Percentiles rank a stretch among this genome's conserved stretches.
Evolutionary conservation across 352 stramenopile genomes (phyloP).

Genomic region (Globisporangium acanthophoron): DNA sequence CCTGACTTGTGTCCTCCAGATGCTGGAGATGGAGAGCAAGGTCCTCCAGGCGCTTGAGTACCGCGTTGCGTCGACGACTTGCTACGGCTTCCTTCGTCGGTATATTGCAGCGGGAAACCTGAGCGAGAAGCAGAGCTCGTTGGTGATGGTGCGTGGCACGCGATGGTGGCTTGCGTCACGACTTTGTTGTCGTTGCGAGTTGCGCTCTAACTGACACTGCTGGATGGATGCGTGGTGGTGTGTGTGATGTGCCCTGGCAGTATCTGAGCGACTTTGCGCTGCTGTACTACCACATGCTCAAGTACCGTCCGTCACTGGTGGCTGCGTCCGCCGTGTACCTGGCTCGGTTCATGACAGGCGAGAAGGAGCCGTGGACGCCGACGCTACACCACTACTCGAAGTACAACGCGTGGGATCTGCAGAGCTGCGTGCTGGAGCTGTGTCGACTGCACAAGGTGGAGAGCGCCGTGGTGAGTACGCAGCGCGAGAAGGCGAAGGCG

Average conservation of each 20-base stretch:
- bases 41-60: constrained; percentile 75
- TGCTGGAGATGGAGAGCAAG: constrained; percentile 80
- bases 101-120: constrained; percentile 52
- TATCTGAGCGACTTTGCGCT: constrained; percentile 72
- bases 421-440: constrained; percentile 64
- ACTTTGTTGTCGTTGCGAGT: not conserved
- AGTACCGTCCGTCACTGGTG: constrained; percentile 66
- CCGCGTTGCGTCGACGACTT: constrained; percentile 68
- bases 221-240: too few relatives aligned
- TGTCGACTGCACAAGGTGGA: constrained; percentile 54
- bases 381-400: constrained; percentile 74
- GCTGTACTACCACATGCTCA: constrained; percentile 68
- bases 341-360: constrained; percentile 55
- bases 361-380: constrained; percentile 64
- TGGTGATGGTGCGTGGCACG: constrained; percentile 46
- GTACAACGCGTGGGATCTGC: constrained; percentile 68
- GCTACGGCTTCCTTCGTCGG: constrained; percentile 65
- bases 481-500: constrained; percentile 76
- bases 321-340: constrained; percentile 74
- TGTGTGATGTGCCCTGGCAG: constrained; percentile 18
- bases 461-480: constrained; percentile 46
- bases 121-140: constrained; percentile 45
- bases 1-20: constrained; percentile 22
- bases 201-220: not conserved
- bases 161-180: not conserved